Percentiles rank a stretch among this genome's conserved stretches.
phyloP scores from a whole-genome alignment of 164 flowering plant genomes.

The Euptelea pleiosperma region DNA sequence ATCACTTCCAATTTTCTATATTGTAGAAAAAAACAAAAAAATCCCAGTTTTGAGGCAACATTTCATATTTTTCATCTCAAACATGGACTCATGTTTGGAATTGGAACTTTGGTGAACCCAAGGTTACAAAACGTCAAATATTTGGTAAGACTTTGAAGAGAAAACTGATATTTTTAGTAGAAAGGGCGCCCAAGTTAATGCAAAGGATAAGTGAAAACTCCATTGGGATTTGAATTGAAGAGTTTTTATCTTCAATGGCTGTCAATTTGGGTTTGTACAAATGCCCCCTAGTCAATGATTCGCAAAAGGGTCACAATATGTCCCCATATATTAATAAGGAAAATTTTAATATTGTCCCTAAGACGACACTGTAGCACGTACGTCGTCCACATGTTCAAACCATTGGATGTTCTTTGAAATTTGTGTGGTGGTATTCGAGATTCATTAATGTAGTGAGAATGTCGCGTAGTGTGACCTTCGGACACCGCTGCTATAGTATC shows the following conservation, averaged over 20 bases:
- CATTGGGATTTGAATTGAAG: constrained; percentile 28
- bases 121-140: constrained; percentile 12
- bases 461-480: no score
- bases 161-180: constrained; percentile 5
- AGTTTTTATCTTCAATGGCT: constrained; percentile 17
- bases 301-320: constrained; percentile 14
- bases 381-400: no score
- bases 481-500: no score
- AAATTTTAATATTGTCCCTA: no score
- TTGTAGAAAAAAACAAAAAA: no score
- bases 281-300: constrained; percentile 17
- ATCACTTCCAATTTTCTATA: no score
- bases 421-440: no score
- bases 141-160: constrained; percentile 6
- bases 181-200: constrained; percentile 8
- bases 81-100: constrained; percentile 2
- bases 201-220: constrained; percentile 10
- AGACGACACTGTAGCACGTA: no score
- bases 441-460: no score
- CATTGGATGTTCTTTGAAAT: no score
- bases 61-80: neutral
- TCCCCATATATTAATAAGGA: no score
- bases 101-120: no score
- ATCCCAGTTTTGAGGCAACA: constrained; percentile 1
- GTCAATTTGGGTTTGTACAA: constrained; percentile 9